Base-by-base conservation (phyloP, 106 monocot species). In the Platanthera guangdongensis region DNA sequence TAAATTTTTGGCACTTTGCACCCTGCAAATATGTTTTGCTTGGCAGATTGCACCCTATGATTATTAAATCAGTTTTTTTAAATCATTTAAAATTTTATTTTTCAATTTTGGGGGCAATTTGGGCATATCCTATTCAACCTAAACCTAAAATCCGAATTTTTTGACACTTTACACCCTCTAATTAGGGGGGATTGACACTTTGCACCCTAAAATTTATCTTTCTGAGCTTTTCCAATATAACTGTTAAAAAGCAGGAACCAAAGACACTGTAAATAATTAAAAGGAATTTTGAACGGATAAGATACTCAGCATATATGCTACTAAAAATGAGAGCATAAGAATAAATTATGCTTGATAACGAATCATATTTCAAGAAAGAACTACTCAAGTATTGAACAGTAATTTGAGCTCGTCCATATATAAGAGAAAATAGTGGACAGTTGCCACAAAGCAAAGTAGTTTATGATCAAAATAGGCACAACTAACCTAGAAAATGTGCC, bases 401-500 rank as follows among this genome's bases (percentile, higher is more conserved):
- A 25, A 60, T 60, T 65, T 32, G 32, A 5, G 62, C 30, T 65
- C 30, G 16, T 70, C 0, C 47, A 70, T 70, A 47, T 47, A 16
- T n/a, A 70, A 16, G 47, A 48, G 16, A 70, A 47, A 70, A 47
- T 45, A n/a, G 14, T 67, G 47, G 16, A 70, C 47, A 69, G 78
- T 32, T 70, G 22, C 2, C 12, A 65, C 30, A 9, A 12, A 70
- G 47, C 22, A 74, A 74, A 78, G 68, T 39, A 39, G 39, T 39
- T 39, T 39, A 39, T 39, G 39, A 39, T 39, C 39, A 39, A 39
- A 39, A 3, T 39, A 39, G 39, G 39, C 39, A 39, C 39, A 39
- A 39, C 39, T 0, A 39, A 39, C 39, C 39, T 3, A 39, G 39
- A 80, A 92, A 92, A 81, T 92, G 92, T 48, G 89, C 92, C 70